phyloP scores from a whole-genome alignment of 106 monocot genomes.

The Hemerocallis citrina region DNA sequence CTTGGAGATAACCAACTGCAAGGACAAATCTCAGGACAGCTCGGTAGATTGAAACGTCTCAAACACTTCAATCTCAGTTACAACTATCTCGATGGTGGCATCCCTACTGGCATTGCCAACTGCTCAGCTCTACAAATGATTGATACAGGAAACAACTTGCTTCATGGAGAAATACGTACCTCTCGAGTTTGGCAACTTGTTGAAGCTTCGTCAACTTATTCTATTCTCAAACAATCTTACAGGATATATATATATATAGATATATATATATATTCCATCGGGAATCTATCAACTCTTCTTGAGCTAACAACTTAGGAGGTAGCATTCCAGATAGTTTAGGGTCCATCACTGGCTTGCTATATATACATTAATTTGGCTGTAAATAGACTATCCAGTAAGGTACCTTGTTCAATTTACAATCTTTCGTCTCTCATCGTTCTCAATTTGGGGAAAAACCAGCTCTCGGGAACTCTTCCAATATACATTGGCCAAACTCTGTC shows the following conservation, averaged over 20 bases:
- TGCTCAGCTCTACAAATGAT: neutral
- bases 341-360: neutral
- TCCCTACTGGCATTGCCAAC: neutral
- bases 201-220: neutral
- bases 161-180: neutral
- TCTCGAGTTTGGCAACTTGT: neutral
- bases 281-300: neutral
- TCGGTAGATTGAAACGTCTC: neutral
- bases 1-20: constrained; percentile 14
- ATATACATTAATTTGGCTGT: neutral
- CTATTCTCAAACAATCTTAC: neutral
- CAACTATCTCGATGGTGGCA: neutral
- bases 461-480: neutral
- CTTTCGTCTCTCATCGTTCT: neutral
- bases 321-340: neutral
- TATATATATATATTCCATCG: neutral
- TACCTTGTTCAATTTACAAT: neutral
- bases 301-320: neutral
- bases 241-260: neutral
- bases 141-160: neutral
- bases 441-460: neutral
- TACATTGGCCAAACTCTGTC: neutral
- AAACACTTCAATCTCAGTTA: neutral
- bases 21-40: no score
- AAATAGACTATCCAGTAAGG: neutral